A percentile compares a stretch with the other conserved stretches of the same genome.
phyloP scores from a whole-genome alignment of 83 land plant species.

The Picea engelmannii region DNA sequence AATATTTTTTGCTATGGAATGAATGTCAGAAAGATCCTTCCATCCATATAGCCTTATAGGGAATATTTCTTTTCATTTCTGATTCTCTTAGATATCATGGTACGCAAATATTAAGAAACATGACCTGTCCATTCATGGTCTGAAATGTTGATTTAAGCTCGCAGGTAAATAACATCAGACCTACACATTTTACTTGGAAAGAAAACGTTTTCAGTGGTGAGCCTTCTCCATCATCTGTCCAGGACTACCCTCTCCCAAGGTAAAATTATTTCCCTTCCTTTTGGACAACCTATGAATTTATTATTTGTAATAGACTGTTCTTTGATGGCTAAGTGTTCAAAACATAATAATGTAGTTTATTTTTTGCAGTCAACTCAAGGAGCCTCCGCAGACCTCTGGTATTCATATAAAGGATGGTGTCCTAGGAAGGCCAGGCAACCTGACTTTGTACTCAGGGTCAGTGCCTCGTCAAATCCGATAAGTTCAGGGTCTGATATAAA shows the following conservation, averaged over 20 bases:
- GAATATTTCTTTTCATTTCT: not conserved
- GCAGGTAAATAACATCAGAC: slow-evolving; percentile 1
- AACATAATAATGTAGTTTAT: not conserved
- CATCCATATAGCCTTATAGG: not conserved
- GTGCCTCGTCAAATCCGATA: slow-evolving; percentile 2
- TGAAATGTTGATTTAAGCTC: not conserved
- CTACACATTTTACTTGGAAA: not conserved
- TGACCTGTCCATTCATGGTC: not conserved
- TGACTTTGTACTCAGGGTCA: not conserved
- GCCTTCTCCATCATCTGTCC: not conserved
- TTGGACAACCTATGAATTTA: not conserved
- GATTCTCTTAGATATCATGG: not conserved
- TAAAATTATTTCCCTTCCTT: not conserved
- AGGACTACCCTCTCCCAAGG: not conserved
- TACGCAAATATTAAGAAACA: not conserved
- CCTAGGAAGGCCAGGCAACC: not conserved
- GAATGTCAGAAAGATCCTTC: no score
- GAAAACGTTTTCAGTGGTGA: not conserved
- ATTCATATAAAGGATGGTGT: not conserved
- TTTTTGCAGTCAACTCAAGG: slow-evolving; percentile 3
- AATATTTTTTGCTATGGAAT: no score
- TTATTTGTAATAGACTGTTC: not conserved
- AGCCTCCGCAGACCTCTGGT: not conserved
- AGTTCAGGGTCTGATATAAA: not conserved
- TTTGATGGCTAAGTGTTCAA: not conserved